Evolutionary conservation across 2,329 filamentous ascomycete species (phyloP).

Genomic region (Fusarium musae): DNA sequence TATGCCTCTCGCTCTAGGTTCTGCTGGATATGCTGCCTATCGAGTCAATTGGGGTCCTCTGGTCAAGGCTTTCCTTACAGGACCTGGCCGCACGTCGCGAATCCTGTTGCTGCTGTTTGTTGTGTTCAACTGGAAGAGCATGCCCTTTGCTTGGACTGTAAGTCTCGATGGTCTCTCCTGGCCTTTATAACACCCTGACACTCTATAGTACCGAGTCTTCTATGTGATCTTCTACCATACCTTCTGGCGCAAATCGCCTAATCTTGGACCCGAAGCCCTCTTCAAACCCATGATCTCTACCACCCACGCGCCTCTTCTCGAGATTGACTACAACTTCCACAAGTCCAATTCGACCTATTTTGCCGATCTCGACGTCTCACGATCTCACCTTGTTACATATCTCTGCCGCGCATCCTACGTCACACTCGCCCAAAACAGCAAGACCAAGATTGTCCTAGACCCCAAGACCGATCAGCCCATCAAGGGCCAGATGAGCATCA

Average conservation of each 20-base stretch:
- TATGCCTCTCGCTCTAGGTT: constrained; percentile 55
- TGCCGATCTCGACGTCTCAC: constrained; percentile 83
- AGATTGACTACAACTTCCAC: constrained; percentile 89
- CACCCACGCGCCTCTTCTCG: constrained; percentile 75
- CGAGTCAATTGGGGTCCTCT: constrained; percentile 56
- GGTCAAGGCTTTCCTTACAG: constrained; percentile 60
- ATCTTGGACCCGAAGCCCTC: constrained; percentile 70
- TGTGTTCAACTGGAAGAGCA: constrained; percentile 75
- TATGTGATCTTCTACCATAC: constrained; percentile 67
- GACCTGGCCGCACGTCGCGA: constrained; percentile 64
- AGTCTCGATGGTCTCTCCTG: constrained; percentile 42
- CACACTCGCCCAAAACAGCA: constrained; percentile 60
- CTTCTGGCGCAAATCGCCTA: constrained; percentile 59
- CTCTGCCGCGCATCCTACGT: constrained; percentile 70
- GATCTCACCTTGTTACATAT: constrained; percentile 81
- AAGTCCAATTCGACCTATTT: constrained; percentile 90
- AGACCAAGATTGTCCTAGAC: constrained; percentile 62
- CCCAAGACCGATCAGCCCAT: constrained; percentile 60
- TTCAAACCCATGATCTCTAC: constrained; percentile 77
- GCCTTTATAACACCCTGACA: not conserved
- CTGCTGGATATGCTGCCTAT: constrained; percentile 59
- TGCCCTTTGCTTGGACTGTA: constrained; percentile 83
- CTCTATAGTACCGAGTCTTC: constrained; percentile 65
- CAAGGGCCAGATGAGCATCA: constrained; percentile 67
- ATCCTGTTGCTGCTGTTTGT: constrained; percentile 66